phyloP scores from a whole-genome alignment of 192 early-diverging fungal species.

The Endogone sp. region DNA sequence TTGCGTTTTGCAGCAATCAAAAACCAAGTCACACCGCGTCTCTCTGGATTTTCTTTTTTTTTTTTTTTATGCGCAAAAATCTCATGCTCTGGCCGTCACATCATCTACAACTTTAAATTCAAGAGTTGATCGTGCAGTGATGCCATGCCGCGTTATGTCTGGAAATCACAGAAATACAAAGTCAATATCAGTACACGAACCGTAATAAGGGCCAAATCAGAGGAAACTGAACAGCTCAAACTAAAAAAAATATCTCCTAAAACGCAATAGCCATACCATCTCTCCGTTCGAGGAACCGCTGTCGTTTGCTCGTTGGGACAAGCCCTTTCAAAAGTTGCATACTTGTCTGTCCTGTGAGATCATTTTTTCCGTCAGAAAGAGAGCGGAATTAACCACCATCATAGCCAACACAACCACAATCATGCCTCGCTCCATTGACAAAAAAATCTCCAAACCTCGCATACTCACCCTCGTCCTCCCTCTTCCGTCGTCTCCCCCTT shows the following conservation, averaged over 20 bases:
- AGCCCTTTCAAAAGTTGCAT: not conserved
- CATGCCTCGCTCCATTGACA: not conserved
- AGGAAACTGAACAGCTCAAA: not conserved
- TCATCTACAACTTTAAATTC: too few relatives aligned
- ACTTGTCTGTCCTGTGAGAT: not conserved
- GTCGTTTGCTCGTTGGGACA: not conserved
- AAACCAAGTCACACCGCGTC: too few relatives aligned
- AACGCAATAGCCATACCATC: not conserved
- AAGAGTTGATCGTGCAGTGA: too few relatives aligned
- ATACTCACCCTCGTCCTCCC: not conserved
- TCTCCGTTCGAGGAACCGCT: not conserved
- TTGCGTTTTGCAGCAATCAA: too few relatives aligned
- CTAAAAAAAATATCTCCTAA: not conserved
- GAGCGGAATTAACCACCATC: too few relatives aligned
- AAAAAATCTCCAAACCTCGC: not conserved
- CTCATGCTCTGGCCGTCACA: too few relatives aligned
- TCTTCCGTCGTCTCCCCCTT: not conserved
- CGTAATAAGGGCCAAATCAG: not conserved
- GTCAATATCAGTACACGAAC: not conserved
- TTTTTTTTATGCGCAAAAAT: too few relatives aligned
- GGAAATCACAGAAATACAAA: not conserved
- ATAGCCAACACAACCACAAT: too few relatives aligned
- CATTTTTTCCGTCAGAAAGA: too few relatives aligned
- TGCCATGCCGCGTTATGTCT: too few relatives aligned
- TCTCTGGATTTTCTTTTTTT: too few relatives aligned